Percentiles rank a stretch among this genome's conserved stretches.
phyloP scores from a whole-genome alignment of 2,329 filamentous ascomycete species.

The Penicillium frequentans region DNA sequence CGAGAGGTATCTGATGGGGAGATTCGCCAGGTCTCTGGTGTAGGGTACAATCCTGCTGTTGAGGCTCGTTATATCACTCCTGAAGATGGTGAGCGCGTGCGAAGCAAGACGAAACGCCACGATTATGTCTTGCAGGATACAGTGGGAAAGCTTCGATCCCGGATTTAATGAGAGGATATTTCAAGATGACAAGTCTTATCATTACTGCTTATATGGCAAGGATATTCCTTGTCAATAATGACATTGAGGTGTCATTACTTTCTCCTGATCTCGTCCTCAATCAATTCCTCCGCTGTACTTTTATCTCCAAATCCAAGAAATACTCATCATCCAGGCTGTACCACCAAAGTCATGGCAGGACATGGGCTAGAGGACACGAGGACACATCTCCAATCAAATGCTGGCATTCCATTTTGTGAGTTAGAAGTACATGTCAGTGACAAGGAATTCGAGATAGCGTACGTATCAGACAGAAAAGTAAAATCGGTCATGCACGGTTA shows the following conservation, averaged over 20 bases:
- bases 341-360: not conserved
- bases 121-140: slow-evolving; percentile 65
- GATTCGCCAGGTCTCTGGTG: slow-evolving; percentile 63
- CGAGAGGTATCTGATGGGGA: slow-evolving; percentile 59
- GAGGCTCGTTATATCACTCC: slow-evolving; percentile 84
- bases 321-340: not conserved
- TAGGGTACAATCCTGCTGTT: slow-evolving; percentile 90
- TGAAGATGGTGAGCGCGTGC: slow-evolving; percentile 65
- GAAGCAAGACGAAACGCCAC: slow-evolving; percentile 67
- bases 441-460: not conserved
- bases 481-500: not conserved
- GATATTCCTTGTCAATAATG: not conserved
- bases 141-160: slow-evolving; percentile 13
- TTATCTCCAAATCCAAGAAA: not conserved
- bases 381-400: not conserved
- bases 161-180: slow-evolving; percentile 4
- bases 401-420: not conserved
- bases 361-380: not conserved
- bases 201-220: not conserved
- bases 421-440: not conserved
- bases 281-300: not conserved
- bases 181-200: too few relatives aligned
- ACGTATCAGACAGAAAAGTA: not conserved
- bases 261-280: not conserved
- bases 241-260: not conserved